Evolutionary conservation across 192 early-diverging fungal genomes (phyloP), one percentile per base, ranked within the genome.

Genomic region (Borealophlyctis nickersoniae): DNA sequence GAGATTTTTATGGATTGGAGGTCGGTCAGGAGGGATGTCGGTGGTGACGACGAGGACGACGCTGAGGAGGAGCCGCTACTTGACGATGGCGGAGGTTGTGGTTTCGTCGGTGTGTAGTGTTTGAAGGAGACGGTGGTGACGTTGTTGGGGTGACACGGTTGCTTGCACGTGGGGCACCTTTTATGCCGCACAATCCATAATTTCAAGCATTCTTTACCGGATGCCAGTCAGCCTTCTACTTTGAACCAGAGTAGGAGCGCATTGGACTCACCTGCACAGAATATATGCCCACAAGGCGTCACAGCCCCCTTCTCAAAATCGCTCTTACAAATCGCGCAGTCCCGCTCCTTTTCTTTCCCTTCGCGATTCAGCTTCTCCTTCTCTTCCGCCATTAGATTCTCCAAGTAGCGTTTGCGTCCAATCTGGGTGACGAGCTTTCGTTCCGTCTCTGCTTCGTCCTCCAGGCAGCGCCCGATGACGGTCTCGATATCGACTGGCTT

Each of bases 251-350:
- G 14, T 14, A 61, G 22, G 7, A 57, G 30, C 13, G 29, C 29
- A 19, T 19, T 32, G 4, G 14, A 57, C 23, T 70, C 36, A 27
- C 70, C 66, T 1, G 13, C 33, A 56, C 73, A 75, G 33, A 66
- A 76, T 14, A 81, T 28, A 51, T 81, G 79, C 0, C 79, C 79
- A 58, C 79, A 81, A 34, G 63, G 63, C 24, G 75, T 77, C 16
- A 81, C 31, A 48, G 57, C 52, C 2, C 79, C 79, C 30, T 68
- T 51, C 19, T 26, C 28, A 31, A 81, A 57, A 13, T 59, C 26
- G 22, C 26, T 36, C 39, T 61, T 55, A 60, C 70, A 73, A 4
- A 76, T 63, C 23, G 57, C 16, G 59, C 68, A 75, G 48, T 73
- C 71, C 22, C 63, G 35, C 5, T 49, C 66, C 27, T 19, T 19